Percentiles rank a stretch among this genome's conserved stretches.
These are phyloP conservation scores for Nakaseomyces glabratus DNA, from an alignment of 1,139 yeast species.

Conservation along the genomic window DNA sequence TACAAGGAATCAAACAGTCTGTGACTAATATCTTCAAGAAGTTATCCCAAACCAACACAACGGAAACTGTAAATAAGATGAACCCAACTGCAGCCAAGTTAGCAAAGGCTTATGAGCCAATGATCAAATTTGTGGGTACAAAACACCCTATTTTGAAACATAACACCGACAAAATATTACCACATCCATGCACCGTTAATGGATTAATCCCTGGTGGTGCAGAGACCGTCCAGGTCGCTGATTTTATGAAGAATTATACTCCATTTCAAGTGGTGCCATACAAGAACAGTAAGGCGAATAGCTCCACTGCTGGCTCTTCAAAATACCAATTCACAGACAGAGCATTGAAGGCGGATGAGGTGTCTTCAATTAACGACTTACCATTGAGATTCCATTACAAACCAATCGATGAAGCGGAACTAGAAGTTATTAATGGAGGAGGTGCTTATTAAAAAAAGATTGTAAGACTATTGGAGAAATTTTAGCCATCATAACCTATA, in stretches of 20 bases:
- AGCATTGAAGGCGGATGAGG: slow-evolving; percentile 26
- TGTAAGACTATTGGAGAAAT: too few relatives aligned
- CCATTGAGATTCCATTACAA: slow-evolving; percentile 64
- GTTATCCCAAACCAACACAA: slow-evolving; percentile 2
- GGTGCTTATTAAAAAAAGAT: slow-evolving; percentile 43
- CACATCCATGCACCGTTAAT: slow-evolving; percentile 42
- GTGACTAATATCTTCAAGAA: slow-evolving; percentile 6
- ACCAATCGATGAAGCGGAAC: slow-evolving; percentile 54
- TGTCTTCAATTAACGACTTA: slow-evolving; percentile 52
- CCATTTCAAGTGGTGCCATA: slow-evolving; percentile 33
- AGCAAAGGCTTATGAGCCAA: slow-evolving; percentile 39
- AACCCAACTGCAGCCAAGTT: slow-evolving; percentile 28
- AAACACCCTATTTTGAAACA: slow-evolving; percentile 27
- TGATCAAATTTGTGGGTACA: slow-evolving; percentile 57
- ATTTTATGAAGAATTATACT: slow-evolving; percentile 22
- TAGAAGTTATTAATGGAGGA: slow-evolving; percentile 64
- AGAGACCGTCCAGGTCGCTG: slow-evolving; percentile 23
- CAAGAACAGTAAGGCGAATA: slow-evolving; percentile 12
- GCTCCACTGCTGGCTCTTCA: slow-evolving; percentile 32
- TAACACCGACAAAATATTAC: slow-evolving; percentile 20
- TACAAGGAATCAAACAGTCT: slow-evolving; percentile 5
- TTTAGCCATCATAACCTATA: too few relatives aligned
- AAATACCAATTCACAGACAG: slow-evolving; percentile 35
- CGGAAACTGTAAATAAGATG: slow-evolving; percentile 23
- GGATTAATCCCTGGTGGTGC: slow-evolving; percentile 36